Conservation (phyloP, 352 stramenopile species). For the Phytophthora idaei region DNA sequence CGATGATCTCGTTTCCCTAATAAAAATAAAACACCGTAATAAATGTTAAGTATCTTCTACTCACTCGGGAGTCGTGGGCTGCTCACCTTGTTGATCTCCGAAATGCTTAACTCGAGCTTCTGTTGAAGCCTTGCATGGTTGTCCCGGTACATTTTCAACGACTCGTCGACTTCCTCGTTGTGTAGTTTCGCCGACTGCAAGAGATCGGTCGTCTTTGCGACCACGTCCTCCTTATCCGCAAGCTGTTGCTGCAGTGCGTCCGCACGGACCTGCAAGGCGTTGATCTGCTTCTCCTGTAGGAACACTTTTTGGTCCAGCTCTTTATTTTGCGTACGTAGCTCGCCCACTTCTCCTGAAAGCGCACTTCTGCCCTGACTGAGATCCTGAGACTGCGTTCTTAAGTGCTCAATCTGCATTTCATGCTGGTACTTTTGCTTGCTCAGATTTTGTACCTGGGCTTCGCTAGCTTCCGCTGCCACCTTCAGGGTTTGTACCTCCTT, state of each 20-base stretch:
- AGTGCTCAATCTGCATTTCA: conserved; percentile 77
- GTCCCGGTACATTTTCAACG: conserved; percentile 87
- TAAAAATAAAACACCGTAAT: not conserved
- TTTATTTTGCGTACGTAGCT: conserved; percentile 75
- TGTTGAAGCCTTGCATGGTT: conserved; percentile 85
- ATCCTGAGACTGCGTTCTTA: conserved; percentile 66
- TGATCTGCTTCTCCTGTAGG: conserved; percentile 85
- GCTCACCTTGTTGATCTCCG: conserved; percentile 91
- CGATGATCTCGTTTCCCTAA: conserved; percentile 90
- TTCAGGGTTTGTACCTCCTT: conserved; percentile 67
- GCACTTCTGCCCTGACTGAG: conserved; percentile 49
- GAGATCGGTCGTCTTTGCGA: conserved; percentile 74
- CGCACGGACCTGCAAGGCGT: conserved; percentile 71
- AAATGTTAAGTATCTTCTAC: not conserved
- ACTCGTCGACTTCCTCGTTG: conserved; percentile 87
- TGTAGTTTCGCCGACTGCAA: conserved; percentile 68
- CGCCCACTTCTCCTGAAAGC: conserved; percentile 55
- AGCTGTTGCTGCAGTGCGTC: conserved; percentile 80
- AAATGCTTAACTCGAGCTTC: conserved; percentile 89
- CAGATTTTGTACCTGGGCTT: conserved; percentile 59
- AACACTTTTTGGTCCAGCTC: conserved; percentile 82
- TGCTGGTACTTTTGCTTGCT: conserved; percentile 81
- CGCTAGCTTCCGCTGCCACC: conserved; percentile 49
- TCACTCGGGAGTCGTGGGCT: not conserved
- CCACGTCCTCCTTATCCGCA: conserved; percentile 75